Base-by-base conservation (phyloP, 257 asterid genomes). In the Lantana camara region DNA sequence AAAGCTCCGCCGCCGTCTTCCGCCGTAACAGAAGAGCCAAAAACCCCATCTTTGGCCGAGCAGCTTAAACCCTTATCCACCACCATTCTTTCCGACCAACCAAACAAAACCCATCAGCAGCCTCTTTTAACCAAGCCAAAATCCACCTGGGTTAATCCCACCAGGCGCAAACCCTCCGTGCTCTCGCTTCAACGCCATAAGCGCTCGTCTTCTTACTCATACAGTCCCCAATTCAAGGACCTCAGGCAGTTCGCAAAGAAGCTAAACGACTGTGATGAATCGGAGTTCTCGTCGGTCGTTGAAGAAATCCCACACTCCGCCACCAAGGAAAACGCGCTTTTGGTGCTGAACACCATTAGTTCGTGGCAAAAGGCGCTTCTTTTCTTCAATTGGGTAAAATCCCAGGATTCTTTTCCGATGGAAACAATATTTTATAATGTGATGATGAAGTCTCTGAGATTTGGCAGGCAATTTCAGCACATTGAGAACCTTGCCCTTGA, bases 361-460 rank as follows among this genome's bases (percentile, higher is more conserved):
- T 72, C 89, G 23, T 94, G 97, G 95, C 80, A 85, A 62, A 94
- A 81, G 54, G 42, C 89, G 7, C 76, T 94, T 20, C 76, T 84
- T 35, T 94, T 82, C 79, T 79, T 94, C 70, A 75, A 88, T 66
- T 94, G 99, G 99, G 57, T 87, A 0, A 90, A 81, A 60, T 12
- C 83, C 72, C 81, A 78, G 58, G 60, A 84, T 42, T 67, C 62
- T 27, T 88, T 94, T 45, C 89, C 95, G 0, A 47, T 90, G 66
- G 99, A 94, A 53, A 88, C 99, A 8, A 94, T 94, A 53, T 88
- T 94, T 55, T 94, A 94, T 46, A 94, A 94, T 71, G 97, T 94
- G 5, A 67, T 80, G 7, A 94, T 94, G 97, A 94, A 94, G 78
- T 84, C 86, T 54, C 58, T 94, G 85, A 78, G 99, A 75, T 90